Evolutionary conservation across 2,329 filamentous ascomycete genomes (phyloP).

Genomic region (Triangularia verruculosa): DNA sequence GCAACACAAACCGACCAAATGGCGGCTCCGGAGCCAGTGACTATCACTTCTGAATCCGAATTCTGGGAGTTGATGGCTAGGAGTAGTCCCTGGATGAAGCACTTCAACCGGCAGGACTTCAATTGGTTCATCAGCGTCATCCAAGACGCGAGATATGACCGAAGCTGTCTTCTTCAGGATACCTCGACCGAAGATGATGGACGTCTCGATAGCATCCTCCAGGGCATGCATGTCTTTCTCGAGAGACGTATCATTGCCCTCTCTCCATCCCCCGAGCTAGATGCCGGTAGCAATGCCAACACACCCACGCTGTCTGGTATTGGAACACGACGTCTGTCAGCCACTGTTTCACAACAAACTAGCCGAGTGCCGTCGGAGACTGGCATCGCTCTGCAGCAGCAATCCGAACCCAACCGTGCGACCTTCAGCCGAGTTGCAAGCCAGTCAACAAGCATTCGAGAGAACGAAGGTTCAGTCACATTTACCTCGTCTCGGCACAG

Average conservation of each 20-base stretch:
- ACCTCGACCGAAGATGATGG: background rate
- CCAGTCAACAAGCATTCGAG: background rate
- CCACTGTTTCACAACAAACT: background rate
- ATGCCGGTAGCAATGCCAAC: background rate
- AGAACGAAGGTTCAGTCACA: background rate
- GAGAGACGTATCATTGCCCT: background rate
- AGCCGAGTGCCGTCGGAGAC: background rate
- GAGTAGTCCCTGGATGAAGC: background rate
- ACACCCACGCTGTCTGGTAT: background rate
- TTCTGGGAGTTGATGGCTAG: background rate
- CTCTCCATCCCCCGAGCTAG: background rate
- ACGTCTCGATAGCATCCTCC: background rate
- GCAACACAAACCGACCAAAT: background rate
- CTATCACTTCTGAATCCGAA: background rate
- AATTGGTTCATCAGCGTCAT: background rate
- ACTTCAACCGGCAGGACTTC: background rate
- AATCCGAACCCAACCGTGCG: background rate
- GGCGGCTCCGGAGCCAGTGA: background rate
- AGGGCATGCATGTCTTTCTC: background rate
- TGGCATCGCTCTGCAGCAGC: background rate
- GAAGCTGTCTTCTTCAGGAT: background rate
- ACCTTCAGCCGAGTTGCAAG: background rate
- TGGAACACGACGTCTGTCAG: background rate
- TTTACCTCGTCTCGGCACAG: background rate
- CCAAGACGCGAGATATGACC: background rate